These are phyloP conservation scores for Penicillium aurantiogriseum DNA, from an alignment of 2,329 filamentous ascomycete genomes.

Conservation along the genomic window DNA sequence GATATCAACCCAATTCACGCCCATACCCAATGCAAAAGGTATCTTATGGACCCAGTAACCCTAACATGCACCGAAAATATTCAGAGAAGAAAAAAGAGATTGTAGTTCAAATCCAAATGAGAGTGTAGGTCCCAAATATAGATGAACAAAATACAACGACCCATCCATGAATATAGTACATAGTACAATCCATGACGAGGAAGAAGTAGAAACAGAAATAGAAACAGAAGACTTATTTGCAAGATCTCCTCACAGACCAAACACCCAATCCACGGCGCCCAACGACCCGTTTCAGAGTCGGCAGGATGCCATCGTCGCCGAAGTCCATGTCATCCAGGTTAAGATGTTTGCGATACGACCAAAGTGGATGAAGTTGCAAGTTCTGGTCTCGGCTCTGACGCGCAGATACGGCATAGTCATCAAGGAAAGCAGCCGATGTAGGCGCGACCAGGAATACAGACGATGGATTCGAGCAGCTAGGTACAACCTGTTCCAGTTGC, in stretches of 20 bases:
- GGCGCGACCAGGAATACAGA: conserved; percentile 48
- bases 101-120: neutral
- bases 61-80: conserved; percentile 8
- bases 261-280: conserved; percentile 51
- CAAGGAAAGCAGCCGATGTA: conserved; percentile 44
- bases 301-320: conserved; percentile 47
- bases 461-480: conserved; percentile 29
- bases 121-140: neutral
- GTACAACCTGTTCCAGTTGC: conserved; percentile 37
- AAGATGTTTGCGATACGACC: conserved; percentile 47
- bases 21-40: conserved; percentile 8
- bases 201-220: neutral
- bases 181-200: neutral
- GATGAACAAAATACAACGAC: neutral
- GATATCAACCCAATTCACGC: conserved; percentile 4
- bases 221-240: conserved; percentile 18
- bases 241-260: conserved; percentile 44
- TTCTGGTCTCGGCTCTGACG: conserved; percentile 14
- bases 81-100: conserved; percentile 9
- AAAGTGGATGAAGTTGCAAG: conserved; percentile 41
- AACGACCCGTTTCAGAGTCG: conserved; percentile 47
- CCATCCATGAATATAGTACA: neutral
- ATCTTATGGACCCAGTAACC: conserved; percentile 1
- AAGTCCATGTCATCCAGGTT: conserved; percentile 55
- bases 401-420: conserved; percentile 31